A percentile compares a stretch with the other conserved stretches of the same genome.
phyloP scores from a whole-genome alignment of 192 early-diverging fungal genomes.

The Backusella luteola region DNA sequence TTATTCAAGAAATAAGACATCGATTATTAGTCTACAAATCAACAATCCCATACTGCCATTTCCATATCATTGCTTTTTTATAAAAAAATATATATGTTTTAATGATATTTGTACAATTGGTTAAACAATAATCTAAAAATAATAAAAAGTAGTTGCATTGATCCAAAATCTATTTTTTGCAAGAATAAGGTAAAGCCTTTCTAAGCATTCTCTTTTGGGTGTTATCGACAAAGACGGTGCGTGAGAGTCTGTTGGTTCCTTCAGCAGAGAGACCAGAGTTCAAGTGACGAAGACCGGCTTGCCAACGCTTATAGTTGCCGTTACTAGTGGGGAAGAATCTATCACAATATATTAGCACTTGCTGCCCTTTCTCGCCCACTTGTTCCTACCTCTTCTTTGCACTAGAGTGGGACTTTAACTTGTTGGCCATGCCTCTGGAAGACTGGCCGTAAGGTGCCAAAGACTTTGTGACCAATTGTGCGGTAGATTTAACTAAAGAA shows the following conservation, averaged over 20 bases:
- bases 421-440: conserved; percentile 28
- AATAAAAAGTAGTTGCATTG: background rate
- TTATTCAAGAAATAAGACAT: background rate
- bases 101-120: conserved; percentile 10
- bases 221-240: conserved; percentile 18
- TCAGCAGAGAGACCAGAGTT: conserved; percentile 35
- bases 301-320: conserved; percentile 44
- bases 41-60: background rate
- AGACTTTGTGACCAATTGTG: conserved; percentile 4
- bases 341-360: too few species aligned
- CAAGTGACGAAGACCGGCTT: conserved; percentile 39
- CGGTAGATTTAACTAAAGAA: conserved; percentile 4
- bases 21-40: background rate
- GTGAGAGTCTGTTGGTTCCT: conserved; percentile 32
- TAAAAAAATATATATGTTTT: background rate
- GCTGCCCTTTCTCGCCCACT: too few species aligned
- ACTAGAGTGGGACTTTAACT: conserved; percentile 41
- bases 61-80: background rate
- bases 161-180: conserved; percentile 4
- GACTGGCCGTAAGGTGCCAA: conserved; percentile 31
- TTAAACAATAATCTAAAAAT: background rate
- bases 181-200: conserved; percentile 36
- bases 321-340: conserved; percentile 39
- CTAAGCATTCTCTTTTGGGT: conserved; percentile 41
- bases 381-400: conserved; percentile 39